Conservation (phyloP, 2,329 filamentous ascomycete genomes). For the Fusarium drepaniforme region DNA sequence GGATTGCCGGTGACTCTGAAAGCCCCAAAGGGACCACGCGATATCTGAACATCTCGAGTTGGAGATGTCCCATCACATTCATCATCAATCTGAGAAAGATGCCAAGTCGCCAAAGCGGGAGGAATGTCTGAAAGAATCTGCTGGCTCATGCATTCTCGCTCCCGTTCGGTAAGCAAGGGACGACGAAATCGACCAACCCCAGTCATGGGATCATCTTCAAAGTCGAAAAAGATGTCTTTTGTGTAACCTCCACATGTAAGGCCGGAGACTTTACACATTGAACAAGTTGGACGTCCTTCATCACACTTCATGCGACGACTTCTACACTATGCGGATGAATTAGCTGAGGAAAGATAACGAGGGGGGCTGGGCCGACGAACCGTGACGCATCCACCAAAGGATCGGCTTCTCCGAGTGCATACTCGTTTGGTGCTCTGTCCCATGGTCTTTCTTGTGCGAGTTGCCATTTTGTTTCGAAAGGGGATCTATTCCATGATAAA, state of each 20-base stretch:
- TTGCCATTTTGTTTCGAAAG: conserved; percentile 10
- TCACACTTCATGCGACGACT: conserved; percentile 35
- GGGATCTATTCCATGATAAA: background rate
- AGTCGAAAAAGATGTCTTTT: conserved; percentile 34
- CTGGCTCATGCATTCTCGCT: conserved; percentile 26
- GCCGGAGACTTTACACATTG: conserved; percentile 18
- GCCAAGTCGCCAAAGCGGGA: conserved; percentile 9
- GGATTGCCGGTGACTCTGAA: conserved; percentile 4
- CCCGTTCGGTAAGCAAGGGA: conserved; percentile 21
- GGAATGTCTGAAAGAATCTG: conserved; percentile 9
- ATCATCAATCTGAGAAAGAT: conserved; percentile 27
- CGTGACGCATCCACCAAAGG: conserved; percentile 31
- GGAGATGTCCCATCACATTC: conserved; percentile 18
- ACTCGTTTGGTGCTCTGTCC: background rate
- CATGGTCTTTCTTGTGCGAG: background rate
- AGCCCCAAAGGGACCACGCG: conserved; percentile 29
- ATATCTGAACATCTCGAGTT: conserved; percentile 14
- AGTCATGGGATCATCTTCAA: conserved; percentile 8
- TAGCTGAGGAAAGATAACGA: background rate
- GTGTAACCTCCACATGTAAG: conserved; percentile 28
- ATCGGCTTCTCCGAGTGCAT: conserved; percentile 8
- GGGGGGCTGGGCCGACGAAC: conserved; percentile 6
- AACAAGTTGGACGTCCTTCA: conserved; percentile 23
- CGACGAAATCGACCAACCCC: conserved; percentile 17
- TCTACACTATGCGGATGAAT: conserved; percentile 15